Evolutionary conservation across 352 stramenopile species (phyloP), one percentile per base, ranked within the genome.

Genomic region (Blastocystis sp.): DNA sequence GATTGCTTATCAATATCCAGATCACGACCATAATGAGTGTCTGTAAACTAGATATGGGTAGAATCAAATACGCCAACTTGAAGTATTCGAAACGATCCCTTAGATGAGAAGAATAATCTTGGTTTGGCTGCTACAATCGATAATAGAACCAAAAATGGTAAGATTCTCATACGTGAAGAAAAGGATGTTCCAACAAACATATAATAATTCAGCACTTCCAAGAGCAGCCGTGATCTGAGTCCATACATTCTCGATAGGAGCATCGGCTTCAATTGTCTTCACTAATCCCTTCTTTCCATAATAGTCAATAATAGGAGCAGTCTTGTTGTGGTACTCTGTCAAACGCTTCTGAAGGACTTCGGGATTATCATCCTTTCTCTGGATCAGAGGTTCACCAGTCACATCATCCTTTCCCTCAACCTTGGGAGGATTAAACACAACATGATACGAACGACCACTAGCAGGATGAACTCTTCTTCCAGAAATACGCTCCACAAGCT

Each of bases 381-480:
- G 95, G 91, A 98, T 98, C 75, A 98, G 91, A 56, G 92, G 88
- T 88, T 98, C 96, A 57, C 94, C 94, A n/a, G 95, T 98, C 59
- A 96, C 83, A 90, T 98, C 96, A 86, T 95, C 93, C 88, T 94
- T 92, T 56, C 91, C 90, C 57, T 89, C 87, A 16, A 93, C 92
- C 91, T 98, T 95, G 37, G 95, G 95, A 65, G 95, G 95, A 87
- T 95, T 95, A 91, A 97, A 98, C 92, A 98, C 97, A 85, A 97
- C 92, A 90, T 98, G 96, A 91, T 98, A 98, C 89, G 92, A 97
- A 88, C 94, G 93, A 90, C 96, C 96, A 51, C 90, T 96, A n/a
- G 90, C 92, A 65, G 94, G 93, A 92, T 98, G 94, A 89, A 98
- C 96, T 89, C 95, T 95, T 87, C 96, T 93, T 80, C 96, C 96